These are phyloP conservation scores for Colletotrichum tropicale DNA, from an alignment of 2,329 filamentous ascomycete genomes.

Conservation along the genomic window DNA sequence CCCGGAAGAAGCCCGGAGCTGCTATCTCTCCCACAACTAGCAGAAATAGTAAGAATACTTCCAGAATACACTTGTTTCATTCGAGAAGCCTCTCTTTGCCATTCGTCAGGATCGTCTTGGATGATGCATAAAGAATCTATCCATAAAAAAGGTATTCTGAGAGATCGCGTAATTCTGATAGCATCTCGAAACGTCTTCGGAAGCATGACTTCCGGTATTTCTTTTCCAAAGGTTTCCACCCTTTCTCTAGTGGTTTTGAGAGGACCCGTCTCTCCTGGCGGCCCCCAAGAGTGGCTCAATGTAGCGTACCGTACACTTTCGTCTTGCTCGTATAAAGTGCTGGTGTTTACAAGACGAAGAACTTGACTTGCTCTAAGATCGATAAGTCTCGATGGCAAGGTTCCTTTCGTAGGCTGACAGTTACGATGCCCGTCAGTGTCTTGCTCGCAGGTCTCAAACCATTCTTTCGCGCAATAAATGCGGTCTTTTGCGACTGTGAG, in stretches of 20 bases:
- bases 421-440: fast-evolving
- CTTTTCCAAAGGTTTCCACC: neutral
- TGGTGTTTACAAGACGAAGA: too few species aligned
- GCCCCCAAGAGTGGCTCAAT: too few species aligned
- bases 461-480: too few species aligned
- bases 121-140: neutral
- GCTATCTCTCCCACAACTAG: neutral
- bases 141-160: neutral
- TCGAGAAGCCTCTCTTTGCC: neutral
- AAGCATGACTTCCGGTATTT: neutral
- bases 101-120: neutral
- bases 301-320: too few species aligned
- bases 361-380: too few species aligned
- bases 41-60: neutral
- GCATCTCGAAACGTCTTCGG: neutral
- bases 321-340: fast-evolving
- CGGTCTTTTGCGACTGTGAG: too few species aligned
- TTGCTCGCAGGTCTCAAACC: too few species aligned
- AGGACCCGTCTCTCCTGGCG: too few species aligned
- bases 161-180: neutral
- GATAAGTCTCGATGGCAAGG: fast-evolving
- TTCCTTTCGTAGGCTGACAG: too few species aligned
- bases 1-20: neutral
- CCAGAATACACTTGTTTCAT: neutral
- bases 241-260: neutral